phyloP scores from a whole-genome alignment of 176 grass and related monocot species.

The Bonia amplexicaulis region DNA sequence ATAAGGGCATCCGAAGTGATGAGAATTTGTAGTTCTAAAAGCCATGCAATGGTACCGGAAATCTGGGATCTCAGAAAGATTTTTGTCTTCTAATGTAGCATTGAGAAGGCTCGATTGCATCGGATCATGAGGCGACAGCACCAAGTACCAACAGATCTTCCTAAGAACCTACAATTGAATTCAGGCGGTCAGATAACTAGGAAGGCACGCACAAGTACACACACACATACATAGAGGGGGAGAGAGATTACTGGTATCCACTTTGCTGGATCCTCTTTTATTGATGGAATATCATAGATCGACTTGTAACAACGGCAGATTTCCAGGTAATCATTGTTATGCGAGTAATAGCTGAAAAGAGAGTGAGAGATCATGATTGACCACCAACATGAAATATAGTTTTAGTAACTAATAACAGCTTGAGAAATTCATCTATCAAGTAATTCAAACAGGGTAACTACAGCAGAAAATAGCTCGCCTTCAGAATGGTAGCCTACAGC shows the following conservation, averaged over 20 bases:
- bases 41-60: constrained; percentile 46
- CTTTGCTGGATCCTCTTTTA: constrained; percentile 71
- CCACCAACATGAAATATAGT: background rate
- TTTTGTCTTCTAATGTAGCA: constrained; percentile 86
- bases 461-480: background rate
- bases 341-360: constrained; percentile 61
- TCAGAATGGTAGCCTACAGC: background rate
- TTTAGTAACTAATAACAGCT: background rate
- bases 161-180: constrained; percentile 66
- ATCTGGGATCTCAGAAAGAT: constrained; percentile 84
- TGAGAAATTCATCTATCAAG: background rate
- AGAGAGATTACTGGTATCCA: constrained; percentile 74
- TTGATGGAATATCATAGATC: constrained; percentile 86
- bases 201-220: background rate
- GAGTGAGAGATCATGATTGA: background rate
- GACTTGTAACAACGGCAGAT: constrained; percentile 92
- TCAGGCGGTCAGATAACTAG: background rate
- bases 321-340: constrained; percentile 93
- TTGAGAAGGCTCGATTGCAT: constrained; percentile 98
- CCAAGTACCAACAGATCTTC: constrained; percentile 95
- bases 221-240: background rate
- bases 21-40: background rate
- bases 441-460: background rate
- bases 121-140: constrained; percentile 74
- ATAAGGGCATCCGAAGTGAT: background rate